A percentile compares a stretch with the other conserved stretches of the same genome.
Conservation (phyloP, 768 basidiomycete genomes). For the Auricularia auricula-judae region DNA sequence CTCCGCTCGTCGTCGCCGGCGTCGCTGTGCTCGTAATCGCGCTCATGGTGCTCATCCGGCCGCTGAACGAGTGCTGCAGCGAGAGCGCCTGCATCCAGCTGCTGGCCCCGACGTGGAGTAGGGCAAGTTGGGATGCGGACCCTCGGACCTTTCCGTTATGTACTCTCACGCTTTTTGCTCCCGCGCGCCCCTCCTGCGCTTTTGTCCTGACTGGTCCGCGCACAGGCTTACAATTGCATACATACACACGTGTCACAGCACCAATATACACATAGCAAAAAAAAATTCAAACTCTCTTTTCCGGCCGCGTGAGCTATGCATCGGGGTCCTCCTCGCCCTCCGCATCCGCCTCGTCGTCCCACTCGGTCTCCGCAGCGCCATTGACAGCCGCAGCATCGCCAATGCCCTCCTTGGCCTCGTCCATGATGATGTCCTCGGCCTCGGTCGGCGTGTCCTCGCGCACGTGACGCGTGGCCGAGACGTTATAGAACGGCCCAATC, state of each 20-base stretch:
- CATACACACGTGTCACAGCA: neutral
- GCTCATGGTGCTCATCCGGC: neutral
- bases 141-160: neutral
- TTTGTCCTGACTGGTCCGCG: too few species aligned
- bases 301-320: neutral
- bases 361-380: slow-evolving; percentile 9
- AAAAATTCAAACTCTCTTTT: neutral
- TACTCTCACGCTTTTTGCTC: neutral
- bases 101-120: neutral
- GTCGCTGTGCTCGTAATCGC: slow-evolving; percentile 4
- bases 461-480: neutral
- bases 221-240: neutral
- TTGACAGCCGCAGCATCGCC: slow-evolving; percentile 1
- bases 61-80: neutral
- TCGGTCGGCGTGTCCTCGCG: neutral
- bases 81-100: neutral
- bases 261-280: neutral
- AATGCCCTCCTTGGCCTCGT: neutral
- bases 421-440: slow-evolving; percentile 2
- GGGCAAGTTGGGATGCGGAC: neutral
- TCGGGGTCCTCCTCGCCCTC: slow-evolving; percentile 16
- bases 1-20: slow-evolving; percentile 51
- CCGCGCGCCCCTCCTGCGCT: neutral
- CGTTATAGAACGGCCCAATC: neutral
- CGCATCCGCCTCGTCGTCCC: slow-evolving; percentile 14